Evolutionary conservation across 306 rosid species (phyloP).

Genomic region (Quercus cerris): DNA sequence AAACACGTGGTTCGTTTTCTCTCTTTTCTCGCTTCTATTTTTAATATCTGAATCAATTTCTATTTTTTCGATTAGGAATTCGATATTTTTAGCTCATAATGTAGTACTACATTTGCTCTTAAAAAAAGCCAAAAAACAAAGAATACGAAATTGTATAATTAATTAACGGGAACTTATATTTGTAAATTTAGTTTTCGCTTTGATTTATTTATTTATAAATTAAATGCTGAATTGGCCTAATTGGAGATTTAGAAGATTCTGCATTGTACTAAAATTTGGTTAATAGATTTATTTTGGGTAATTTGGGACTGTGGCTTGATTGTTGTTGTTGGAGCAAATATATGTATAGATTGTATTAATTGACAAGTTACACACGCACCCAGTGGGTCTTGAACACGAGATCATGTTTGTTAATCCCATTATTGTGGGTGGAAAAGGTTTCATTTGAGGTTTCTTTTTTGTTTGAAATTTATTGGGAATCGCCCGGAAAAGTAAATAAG

Average conservation of each 20-base stretch:
- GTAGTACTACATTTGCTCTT: neutral
- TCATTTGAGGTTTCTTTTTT: neutral
- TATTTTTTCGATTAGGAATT: neutral
- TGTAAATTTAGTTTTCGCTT: neutral
- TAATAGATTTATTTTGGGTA: neutral
- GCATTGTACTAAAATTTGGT: neutral
- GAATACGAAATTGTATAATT: neutral
- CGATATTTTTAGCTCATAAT: neutral
- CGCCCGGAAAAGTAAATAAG: neutral
- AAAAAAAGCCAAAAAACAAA: neutral
- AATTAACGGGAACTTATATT: neutral
- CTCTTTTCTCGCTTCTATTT: neutral
- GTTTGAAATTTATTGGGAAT: neutral
- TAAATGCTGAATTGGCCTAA: too few species aligned
- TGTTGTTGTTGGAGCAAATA: too few species aligned
- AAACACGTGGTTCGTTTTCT: slow-evolving; percentile 67
- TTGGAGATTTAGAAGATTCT: neutral
- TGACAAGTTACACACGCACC: too few species aligned
- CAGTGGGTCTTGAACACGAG: too few species aligned
- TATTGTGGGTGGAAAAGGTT: too few species aligned
- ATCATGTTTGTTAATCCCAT: neutral
- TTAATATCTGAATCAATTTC: neutral
- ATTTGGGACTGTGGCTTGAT: neutral
- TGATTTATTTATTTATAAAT: too few species aligned
- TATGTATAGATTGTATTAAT: too few species aligned